These are phyloP conservation scores for Nakazawaea pomicola DNA, from an alignment of 805 yeast genomes.

Conservation along the genomic window DNA sequence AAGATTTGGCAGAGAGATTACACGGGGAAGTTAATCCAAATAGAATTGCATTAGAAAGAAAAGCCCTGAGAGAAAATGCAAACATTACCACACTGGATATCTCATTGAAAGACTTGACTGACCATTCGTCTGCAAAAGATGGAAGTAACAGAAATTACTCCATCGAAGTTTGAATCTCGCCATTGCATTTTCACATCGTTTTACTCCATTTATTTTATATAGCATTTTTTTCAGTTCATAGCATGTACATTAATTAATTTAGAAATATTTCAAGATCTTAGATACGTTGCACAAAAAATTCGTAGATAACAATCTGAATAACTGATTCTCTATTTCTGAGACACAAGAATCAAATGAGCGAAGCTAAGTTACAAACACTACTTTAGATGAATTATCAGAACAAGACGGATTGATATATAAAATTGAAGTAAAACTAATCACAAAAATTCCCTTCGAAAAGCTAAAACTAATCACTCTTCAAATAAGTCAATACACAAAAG, in stretches of 20 bases:
- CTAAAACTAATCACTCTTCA: constrained; percentile 4
- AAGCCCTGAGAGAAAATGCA: neutral
- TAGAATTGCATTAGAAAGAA: constrained; percentile 10
- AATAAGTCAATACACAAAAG: neutral
- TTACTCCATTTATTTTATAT: neutral
- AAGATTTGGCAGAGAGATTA: constrained; percentile 64
- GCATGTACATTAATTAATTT: no score
- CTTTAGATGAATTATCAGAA: no score
- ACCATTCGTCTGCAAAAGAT: constrained; percentile 1
- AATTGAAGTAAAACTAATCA: neutral
- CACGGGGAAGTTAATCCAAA: constrained; percentile 58
- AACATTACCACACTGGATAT: no score
- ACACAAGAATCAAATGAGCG: no score
- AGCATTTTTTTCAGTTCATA: no score
- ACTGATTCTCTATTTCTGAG: no score
- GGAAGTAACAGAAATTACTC: neutral
- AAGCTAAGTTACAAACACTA: no score
- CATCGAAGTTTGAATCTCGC: constrained; percentile 2
- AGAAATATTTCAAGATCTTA: no score
- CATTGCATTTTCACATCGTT: no score
- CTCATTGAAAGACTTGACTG: constrained; percentile 2
- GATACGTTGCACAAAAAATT: no score
- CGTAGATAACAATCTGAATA: no score
- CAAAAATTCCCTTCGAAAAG: neutral
- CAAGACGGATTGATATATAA: neutral